Evolutionary conservation across 371 early-diverging fungal genomes (phyloP).

Genomic region (Mucor irregularis): DNA sequence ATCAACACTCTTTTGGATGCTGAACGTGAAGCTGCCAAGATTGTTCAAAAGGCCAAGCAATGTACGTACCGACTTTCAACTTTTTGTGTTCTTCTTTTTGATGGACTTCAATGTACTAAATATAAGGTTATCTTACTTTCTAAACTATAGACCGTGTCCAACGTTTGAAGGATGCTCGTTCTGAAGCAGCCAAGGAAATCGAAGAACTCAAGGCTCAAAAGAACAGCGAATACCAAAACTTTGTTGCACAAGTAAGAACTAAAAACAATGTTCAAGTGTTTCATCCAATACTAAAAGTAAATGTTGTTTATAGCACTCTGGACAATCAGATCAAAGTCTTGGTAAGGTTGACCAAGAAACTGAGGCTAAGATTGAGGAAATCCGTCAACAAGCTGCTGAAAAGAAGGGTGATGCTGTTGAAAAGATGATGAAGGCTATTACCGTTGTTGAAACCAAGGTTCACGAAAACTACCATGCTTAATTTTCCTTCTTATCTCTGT

Average conservation of each 20-base stretch:
- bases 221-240: constrained; percentile 78
- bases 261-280: background rate
- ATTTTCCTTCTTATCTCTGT: background rate
- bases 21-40: constrained; percentile 84
- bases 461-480: constrained; percentile 59
- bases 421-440: constrained; percentile 73
- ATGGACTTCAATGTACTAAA: no score
- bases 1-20: constrained; percentile 85
- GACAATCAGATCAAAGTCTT: constrained; percentile 70
- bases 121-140: background rate
- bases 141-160: constrained; percentile 79
- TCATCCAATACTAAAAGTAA: background rate
- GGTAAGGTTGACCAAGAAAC: constrained; percentile 78
- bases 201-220: constrained; percentile 84
- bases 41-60: constrained; percentile 90
- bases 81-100: no score
- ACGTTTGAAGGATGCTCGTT: constrained; percentile 92
- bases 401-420: constrained; percentile 74
- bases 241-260: constrained; percentile 73
- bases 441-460: constrained; percentile 73
- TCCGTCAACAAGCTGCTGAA: constrained; percentile 62
- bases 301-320: constrained; percentile 62
- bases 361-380: constrained; percentile 71
- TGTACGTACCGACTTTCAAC: constrained; percentile 69
- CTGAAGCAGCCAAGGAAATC: constrained; percentile 93